phyloP scores from a whole-genome alignment of 2,329 filamentous ascomycete genomes.

The Cercospora brassicicola region DNA sequence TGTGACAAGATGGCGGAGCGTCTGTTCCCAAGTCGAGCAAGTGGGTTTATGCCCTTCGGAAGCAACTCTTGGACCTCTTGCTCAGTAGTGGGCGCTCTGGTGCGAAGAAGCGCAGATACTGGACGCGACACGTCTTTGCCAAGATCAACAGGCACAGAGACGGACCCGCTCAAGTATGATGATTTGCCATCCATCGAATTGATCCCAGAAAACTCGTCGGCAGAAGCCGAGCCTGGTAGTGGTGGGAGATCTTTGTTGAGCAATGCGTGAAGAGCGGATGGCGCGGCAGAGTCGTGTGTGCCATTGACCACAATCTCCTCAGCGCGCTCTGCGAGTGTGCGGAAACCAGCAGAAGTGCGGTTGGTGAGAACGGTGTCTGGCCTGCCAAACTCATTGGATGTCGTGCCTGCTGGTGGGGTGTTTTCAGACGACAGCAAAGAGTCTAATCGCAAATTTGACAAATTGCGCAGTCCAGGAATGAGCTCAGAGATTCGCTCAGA shows the following conservation, averaged over 20 bases:
- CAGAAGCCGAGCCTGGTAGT: constrained; percentile 36
- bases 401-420: constrained; percentile 33
- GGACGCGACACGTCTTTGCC: constrained; percentile 31
- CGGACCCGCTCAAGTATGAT: constrained; percentile 36
- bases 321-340: constrained; percentile 41
- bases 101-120: constrained; percentile 34
- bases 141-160: constrained; percentile 37
- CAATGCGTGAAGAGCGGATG: constrained; percentile 20
- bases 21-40: constrained; percentile 34
- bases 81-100: constrained; percentile 34
- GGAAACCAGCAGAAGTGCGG: constrained; percentile 42
- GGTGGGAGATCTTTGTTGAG: constrained; percentile 42
- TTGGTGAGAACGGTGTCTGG: constrained; percentile 39
- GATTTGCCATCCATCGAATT: constrained; percentile 30
- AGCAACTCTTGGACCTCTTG: constrained; percentile 37
- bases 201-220: constrained; percentile 30
- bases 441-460: constrained; percentile 40
- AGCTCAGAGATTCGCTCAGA: constrained; percentile 50
- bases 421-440: constrained; percentile 41
- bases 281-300: constrained; percentile 39
- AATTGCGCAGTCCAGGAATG: constrained; percentile 45
- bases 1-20: constrained; percentile 39
- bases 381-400: constrained; percentile 25
- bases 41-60: constrained; percentile 38
- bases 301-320: constrained; percentile 42